Conservation (phyloP, 192 early-diverging fungal genomes). For the Geranomyces michiganensis region DNA sequence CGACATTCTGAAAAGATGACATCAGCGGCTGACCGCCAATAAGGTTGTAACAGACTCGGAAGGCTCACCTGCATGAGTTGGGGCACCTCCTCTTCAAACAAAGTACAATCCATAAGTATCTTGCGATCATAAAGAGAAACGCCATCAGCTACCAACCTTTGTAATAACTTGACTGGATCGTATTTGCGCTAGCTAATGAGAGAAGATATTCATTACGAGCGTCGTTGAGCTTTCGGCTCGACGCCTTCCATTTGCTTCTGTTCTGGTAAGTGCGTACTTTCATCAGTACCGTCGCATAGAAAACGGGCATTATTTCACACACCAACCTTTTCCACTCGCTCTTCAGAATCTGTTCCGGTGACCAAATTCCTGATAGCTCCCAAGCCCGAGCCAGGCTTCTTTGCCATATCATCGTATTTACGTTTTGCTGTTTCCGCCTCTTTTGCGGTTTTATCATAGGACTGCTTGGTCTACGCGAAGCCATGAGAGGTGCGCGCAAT, state of each 20-base stretch:
- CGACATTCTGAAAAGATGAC: constrained; percentile 41
- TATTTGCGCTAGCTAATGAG: constrained; percentile 40
- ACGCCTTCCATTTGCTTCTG: constrained; percentile 43
- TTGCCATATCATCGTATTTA: constrained; percentile 50
- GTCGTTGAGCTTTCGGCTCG: constrained; percentile 37
- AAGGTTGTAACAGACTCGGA: not conserved
- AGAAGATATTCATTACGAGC: constrained; percentile 54
- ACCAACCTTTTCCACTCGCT: constrained; percentile 42
- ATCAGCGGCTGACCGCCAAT: not conserved
- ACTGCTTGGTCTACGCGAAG: constrained; percentile 26
- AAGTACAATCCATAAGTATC: not conserved
- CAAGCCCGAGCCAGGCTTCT: constrained; percentile 51
- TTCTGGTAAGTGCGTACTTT: not conserved
- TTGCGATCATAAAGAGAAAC: not conserved
- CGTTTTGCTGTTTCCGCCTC: constrained; percentile 44
- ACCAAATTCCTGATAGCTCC: constrained; percentile 48
- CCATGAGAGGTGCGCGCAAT: not conserved
- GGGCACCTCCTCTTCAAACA: constrained; percentile 40
- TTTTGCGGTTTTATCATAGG: constrained; percentile 52
- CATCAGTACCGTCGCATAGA: no score
- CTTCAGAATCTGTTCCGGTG: constrained; percentile 47
- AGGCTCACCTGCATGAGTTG: constrained; percentile 39
- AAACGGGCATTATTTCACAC: not conserved
- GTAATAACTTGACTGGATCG: constrained; percentile 41
- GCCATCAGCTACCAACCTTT: constrained; percentile 10